Evolutionary conservation across 306 rosid genomes (phyloP).

Genomic region (Ormosia emarginata): DNA sequence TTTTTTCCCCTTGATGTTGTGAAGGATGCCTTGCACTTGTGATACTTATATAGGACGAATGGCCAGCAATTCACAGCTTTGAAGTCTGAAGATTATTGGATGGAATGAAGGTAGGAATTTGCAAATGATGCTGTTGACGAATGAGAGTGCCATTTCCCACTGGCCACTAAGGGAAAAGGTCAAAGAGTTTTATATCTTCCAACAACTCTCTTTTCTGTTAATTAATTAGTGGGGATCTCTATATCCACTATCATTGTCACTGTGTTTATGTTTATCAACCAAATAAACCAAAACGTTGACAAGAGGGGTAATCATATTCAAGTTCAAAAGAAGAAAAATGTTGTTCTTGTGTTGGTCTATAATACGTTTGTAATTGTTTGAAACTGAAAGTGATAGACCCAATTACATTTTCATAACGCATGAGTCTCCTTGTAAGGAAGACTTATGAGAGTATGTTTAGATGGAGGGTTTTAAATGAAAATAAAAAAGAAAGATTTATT

Average conservation of each 20-base stretch:
- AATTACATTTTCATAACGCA: not conserved
- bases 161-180: not conserved
- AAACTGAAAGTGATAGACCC: not conserved
- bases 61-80: not conserved
- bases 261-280: not conserved
- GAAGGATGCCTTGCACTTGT: not conserved
- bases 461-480: no score
- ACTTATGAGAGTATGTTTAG: no score
- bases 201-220: not conserved
- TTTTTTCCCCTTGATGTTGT: not conserved
- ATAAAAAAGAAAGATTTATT: no score
- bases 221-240: not conserved
- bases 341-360: not conserved
- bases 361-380: not conserved
- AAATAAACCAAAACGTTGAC: not conserved
- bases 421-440: not conserved
- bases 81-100: not conserved
- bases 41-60: slow-evolving; percentile 23
- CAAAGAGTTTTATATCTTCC: not conserved
- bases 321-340: not conserved
- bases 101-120: not conserved
- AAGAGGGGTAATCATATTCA: not conserved
- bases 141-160: slow-evolving; percentile 2
- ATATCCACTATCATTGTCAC: not conserved
- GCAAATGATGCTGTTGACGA: not conserved